phyloP scores from a whole-genome alignment of 495 filamentous ascomycete genomes.

The Penicillium mononematosum region DNA sequence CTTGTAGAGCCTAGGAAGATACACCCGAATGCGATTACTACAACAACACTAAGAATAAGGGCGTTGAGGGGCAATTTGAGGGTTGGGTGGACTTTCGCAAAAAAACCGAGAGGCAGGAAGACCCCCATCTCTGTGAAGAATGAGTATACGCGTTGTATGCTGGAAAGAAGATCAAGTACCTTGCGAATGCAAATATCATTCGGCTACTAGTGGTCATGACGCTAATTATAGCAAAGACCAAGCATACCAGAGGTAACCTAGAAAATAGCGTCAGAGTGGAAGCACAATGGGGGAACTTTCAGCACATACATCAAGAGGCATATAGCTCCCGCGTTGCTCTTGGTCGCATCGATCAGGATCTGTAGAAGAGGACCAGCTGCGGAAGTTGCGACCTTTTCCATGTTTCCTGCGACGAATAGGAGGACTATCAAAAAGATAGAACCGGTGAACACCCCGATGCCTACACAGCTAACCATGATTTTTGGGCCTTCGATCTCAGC shows the following conservation, averaged over 20 bases:
- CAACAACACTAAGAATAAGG: constrained; percentile 57
- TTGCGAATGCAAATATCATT: constrained; percentile 72
- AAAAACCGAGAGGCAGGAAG: constrained; percentile 62
- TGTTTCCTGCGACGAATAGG: constrained; percentile 58
- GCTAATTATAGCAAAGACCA: constrained; percentile 64
- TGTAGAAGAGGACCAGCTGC: constrained; percentile 63
- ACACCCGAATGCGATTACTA: constrained; percentile 66
- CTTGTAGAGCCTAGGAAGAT: constrained; percentile 71
- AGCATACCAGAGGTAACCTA: constrained; percentile 63
- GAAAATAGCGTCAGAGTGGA: constrained; percentile 3
- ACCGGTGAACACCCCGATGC: constrained; percentile 64
- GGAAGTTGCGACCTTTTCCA: constrained; percentile 55
- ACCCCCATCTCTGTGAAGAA: constrained; percentile 55
- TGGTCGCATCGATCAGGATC: constrained; percentile 66
- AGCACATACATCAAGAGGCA: constrained; percentile 59
- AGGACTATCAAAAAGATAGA: constrained; percentile 63
- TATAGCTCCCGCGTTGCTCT: constrained; percentile 58
- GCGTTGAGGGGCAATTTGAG: constrained; percentile 67
- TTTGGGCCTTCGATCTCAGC: constrained; percentile 61
- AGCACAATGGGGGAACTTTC: background rate
- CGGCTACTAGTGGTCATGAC: constrained; percentile 73
- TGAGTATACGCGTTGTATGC: background rate
- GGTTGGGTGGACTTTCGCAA: constrained; percentile 59
- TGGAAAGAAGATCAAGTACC: constrained; percentile 18
- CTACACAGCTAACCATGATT: constrained; percentile 69